phyloP scores from a whole-genome alignment of 768 basidiomycete species.

The Leccinum boreale region DNA sequence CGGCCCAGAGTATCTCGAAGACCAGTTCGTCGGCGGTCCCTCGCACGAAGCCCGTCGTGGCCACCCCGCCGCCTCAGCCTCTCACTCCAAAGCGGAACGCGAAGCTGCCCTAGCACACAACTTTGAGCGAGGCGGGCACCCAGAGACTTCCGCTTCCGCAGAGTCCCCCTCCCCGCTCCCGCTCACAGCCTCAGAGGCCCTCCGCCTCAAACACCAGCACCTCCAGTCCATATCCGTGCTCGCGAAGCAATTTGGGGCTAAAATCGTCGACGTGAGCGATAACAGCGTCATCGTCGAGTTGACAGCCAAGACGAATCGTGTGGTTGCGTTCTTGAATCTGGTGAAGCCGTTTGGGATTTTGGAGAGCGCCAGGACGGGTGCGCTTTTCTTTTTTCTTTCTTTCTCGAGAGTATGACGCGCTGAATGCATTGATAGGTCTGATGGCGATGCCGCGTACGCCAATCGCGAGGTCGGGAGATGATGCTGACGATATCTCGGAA shows the following conservation, averaged over 20 bases:
- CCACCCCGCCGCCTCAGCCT: background rate
- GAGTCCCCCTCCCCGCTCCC: conserved; percentile 35
- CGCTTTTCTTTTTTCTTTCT: conserved; percentile 19
- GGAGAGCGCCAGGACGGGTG: conserved; percentile 93
- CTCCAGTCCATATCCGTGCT: conserved; percentile 84
- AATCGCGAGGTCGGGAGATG: conserved; percentile 56
- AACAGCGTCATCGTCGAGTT: conserved; percentile 94
- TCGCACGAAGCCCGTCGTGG: conserved; percentile 69
- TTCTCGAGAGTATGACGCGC: background rate
- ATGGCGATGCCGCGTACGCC: conserved; percentile 99
- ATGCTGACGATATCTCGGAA: conserved; percentile 52
- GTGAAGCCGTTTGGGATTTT: conserved; percentile 94
- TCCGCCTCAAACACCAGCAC: conserved; percentile 87
- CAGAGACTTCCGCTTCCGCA: conserved; percentile 21
- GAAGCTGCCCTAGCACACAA: conserved; percentile 73
- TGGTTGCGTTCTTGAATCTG: conserved; percentile 89
- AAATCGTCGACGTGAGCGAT: conserved; percentile 92
- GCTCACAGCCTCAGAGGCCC: conserved; percentile 78
- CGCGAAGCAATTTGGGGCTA: conserved; percentile 84
- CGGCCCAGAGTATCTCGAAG: conserved; percentile 94
- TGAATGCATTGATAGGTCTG: conserved; percentile 50
- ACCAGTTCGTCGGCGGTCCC: conserved; percentile 83
- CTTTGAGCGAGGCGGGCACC: conserved; percentile 62
- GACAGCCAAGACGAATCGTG: conserved; percentile 86
- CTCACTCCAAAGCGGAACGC: conserved; percentile 57